Percentiles rank a stretch among this genome's conserved stretches.
These are phyloP conservation scores for Volvox africanus DNA, from an alignment of 139 green algal genomes.

Conservation along the genomic window DNA sequence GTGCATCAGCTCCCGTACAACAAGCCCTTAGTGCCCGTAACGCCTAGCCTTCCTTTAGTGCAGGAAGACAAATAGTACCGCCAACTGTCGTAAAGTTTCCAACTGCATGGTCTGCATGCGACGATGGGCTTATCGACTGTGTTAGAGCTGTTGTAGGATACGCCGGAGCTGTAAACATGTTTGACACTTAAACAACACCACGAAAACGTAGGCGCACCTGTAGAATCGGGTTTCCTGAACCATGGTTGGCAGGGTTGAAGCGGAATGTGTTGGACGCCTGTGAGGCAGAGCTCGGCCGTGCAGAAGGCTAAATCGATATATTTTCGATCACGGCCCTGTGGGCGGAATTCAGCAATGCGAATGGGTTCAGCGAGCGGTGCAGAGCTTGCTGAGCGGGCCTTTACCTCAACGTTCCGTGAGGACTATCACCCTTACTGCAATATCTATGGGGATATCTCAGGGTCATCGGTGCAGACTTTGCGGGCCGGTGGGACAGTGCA, in stretches of 20 bases:
- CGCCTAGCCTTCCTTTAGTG: too few relatives aligned
- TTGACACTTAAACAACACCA: too few relatives aligned
- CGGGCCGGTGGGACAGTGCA: neutral
- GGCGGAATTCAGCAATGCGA: neutral
- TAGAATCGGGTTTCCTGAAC: neutral
- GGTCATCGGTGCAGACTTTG: neutral
- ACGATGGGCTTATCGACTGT: too few relatives aligned
- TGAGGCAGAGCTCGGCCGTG: constrained; percentile 5
- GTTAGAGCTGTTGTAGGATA: too few relatives aligned
- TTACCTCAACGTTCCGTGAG: neutral
- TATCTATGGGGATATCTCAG: neutral
- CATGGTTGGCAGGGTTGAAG: neutral
- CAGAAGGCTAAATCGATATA: neutral
- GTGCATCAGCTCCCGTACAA: too few relatives aligned
- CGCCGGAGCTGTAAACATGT: too few relatives aligned
- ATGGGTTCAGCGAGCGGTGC: neutral
- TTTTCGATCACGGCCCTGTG: neutral
- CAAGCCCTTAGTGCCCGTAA: too few relatives aligned
- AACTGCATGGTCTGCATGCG: too few relatives aligned
- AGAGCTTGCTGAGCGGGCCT: neutral
- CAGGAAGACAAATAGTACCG: too few relatives aligned
- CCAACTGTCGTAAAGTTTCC: too few relatives aligned
- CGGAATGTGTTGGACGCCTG: constrained; percentile 10
- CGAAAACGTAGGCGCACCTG: too few relatives aligned
- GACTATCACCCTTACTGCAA: neutral